Conservation (phyloP, 306 rosid genomes). For the Phaseolus lunatus region DNA sequence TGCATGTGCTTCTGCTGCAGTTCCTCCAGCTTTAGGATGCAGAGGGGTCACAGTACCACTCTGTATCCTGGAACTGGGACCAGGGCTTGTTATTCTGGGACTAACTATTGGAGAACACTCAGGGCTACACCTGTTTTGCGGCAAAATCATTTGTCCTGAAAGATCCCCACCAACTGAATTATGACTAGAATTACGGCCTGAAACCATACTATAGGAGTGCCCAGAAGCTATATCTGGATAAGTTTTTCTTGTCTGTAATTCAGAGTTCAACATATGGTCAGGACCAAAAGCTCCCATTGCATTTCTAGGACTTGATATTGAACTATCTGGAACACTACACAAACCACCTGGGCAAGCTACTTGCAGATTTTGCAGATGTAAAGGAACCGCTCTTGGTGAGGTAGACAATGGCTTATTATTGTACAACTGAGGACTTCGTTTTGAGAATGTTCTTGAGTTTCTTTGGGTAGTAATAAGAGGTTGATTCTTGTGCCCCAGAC, state of each 20-base stretch:
- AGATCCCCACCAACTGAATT: slow-evolving; percentile 79
- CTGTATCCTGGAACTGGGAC: slow-evolving; percentile 89
- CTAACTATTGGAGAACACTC: slow-evolving; percentile 90
- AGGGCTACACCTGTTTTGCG: slow-evolving; percentile 69
- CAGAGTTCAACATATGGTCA: slow-evolving; percentile 67
- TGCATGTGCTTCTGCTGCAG: slow-evolving; percentile 55
- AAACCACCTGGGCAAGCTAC: slow-evolving; percentile 70
- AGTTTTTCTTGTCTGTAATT: slow-evolving; percentile 59
- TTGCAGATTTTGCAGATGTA: slow-evolving; percentile 67
- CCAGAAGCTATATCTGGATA: slow-evolving; percentile 77
- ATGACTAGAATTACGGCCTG: slow-evolving; percentile 83
- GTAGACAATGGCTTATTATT: slow-evolving; percentile 49
- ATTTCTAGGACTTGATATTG: slow-evolving; percentile 81
- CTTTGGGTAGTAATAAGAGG: slow-evolving; percentile 43
- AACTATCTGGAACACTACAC: slow-evolving; percentile 83
- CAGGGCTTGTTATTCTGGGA: slow-evolving; percentile 80
- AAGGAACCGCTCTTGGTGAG: slow-evolving; percentile 64
- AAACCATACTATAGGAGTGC: slow-evolving; percentile 73
- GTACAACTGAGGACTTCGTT: slow-evolving; percentile 57
- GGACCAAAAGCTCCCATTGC: slow-evolving; percentile 68
- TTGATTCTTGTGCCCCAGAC: slow-evolving; percentile 65
- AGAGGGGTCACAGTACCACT: slow-evolving; percentile 87
- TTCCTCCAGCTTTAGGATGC: slow-evolving; percentile 80
- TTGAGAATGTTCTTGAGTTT: slow-evolving; percentile 58
- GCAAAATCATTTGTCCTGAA: slow-evolving; percentile 65